phyloP scores from a whole-genome alignment of 495 filamentous ascomycete species.

The Hypoxylon lenormandii region DNA sequence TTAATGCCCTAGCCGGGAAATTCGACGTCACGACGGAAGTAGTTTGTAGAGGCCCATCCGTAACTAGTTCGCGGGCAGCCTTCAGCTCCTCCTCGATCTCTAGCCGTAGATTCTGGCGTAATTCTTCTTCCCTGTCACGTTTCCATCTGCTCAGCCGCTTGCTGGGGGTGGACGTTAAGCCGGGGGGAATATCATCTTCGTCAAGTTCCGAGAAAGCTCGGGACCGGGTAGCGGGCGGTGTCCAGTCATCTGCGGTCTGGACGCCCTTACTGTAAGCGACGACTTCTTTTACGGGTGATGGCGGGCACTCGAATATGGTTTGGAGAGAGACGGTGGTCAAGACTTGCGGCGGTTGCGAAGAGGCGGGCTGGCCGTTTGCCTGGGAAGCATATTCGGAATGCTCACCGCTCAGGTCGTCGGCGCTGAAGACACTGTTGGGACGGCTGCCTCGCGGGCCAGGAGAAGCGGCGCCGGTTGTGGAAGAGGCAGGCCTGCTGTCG shows the following conservation, averaged over 20 bases:
- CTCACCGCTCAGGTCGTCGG: slow-evolving; percentile 77
- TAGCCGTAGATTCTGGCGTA: slow-evolving; percentile 81
- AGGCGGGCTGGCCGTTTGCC: slow-evolving; percentile 52
- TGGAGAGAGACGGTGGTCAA: slow-evolving; percentile 74
- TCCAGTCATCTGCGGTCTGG: slow-evolving; percentile 78
- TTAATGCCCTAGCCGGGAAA: slow-evolving; percentile 84
- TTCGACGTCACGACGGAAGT: slow-evolving; percentile 59
- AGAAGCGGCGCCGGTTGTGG: slow-evolving; percentile 72
- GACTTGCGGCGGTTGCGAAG: slow-evolving; percentile 52
- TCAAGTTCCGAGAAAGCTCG: slow-evolving; percentile 68
- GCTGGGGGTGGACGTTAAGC: slow-evolving; percentile 60
- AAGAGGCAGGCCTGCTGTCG: slow-evolving; percentile 78
- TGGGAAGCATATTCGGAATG: slow-evolving; percentile 67
- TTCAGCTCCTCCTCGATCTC: slow-evolving; percentile 94
- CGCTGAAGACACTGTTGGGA: slow-evolving; percentile 84
- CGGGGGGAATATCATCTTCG: slow-evolving; percentile 58
- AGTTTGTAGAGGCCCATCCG: slow-evolving; percentile 64
- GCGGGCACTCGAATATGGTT: slow-evolving; percentile 79
- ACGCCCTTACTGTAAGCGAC: slow-evolving; percentile 96
- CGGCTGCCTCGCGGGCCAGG: slow-evolving; percentile 77
- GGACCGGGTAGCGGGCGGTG: slow-evolving; percentile 62
- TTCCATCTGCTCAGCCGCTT: slow-evolving; percentile 81
- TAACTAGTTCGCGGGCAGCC: slow-evolving; percentile 68
- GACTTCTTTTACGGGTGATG: slow-evolving; percentile 78
- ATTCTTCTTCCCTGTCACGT: slow-evolving; percentile 84